Conservation (phyloP, 2,329 filamentous ascomycete species). For the Ophiocordyceps robertsii region DNA sequence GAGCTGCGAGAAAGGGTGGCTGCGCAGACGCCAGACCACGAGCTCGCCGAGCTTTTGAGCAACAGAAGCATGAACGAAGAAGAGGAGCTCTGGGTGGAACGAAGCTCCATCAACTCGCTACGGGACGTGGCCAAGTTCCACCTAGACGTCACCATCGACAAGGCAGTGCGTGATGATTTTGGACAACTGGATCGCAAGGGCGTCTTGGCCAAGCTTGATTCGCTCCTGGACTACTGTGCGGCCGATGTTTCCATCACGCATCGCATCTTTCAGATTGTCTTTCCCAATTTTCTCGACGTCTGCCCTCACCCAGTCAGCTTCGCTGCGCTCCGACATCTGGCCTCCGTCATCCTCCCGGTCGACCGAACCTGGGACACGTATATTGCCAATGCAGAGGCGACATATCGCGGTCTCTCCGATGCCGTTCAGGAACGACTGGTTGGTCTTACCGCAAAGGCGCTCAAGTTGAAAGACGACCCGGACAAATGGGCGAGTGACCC, state of each 20-base stretch:
- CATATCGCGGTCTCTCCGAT: constrained; percentile 62
- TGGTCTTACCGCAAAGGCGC: constrained; percentile 60
- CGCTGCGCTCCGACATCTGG: constrained; percentile 82
- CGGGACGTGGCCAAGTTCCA: constrained; percentile 95
- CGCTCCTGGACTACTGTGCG: constrained; percentile 86
- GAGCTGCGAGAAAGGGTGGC: constrained; percentile 72
- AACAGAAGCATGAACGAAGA: constrained; percentile 66
- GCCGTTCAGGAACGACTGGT: constrained; percentile 67
- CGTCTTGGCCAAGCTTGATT: constrained; percentile 58
- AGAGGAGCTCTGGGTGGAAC: constrained; percentile 88
- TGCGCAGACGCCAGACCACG: constrained; percentile 54
- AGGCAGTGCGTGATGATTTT: constrained; percentile 75
- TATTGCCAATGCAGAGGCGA: constrained; percentile 69
- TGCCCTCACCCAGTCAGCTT: constrained; percentile 98
- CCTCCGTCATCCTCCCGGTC: constrained; percentile 82
- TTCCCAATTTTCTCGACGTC: constrained; percentile 75
- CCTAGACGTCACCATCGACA: constrained; percentile 82
- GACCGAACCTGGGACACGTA: constrained; percentile 82
- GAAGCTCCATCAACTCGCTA: constrained; percentile 89
- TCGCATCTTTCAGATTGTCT: constrained; percentile 84
- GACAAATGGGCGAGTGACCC: constrained; percentile 66
- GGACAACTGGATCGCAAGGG: constrained; percentile 63
- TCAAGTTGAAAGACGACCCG: constrained; percentile 56
- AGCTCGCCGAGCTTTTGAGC: constrained; percentile 58
- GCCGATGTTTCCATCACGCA: constrained; percentile 90